Conservation (phyloP, 2,329 filamentous ascomycete genomes). For the Coniochaeta prunicola region DNA sequence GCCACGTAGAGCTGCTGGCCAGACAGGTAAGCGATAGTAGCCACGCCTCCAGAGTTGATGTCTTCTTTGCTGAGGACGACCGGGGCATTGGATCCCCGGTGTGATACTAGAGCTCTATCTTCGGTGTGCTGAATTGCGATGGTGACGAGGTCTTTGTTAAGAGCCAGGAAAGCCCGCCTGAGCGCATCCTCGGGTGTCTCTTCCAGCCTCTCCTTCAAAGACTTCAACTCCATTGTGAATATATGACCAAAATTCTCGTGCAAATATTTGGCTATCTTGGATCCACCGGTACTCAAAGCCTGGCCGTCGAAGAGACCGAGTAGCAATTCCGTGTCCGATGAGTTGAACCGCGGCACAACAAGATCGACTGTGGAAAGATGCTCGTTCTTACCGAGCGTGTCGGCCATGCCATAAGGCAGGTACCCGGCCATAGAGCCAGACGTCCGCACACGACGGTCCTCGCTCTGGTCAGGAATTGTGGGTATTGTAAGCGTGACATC, state of each 20-base stretch:
- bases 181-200: conserved; percentile 81
- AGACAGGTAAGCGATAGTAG: conserved; percentile 84
- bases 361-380: conserved; percentile 94
- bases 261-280: conserved; percentile 91
- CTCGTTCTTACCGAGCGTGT: conserved; percentile 86
- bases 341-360: conserved; percentile 86
- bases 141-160: conserved; percentile 92
- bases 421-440: conserved; percentile 89
- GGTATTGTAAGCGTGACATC: conserved; percentile 93
- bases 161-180: conserved; percentile 73
- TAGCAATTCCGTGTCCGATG: conserved; percentile 82
- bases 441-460: conserved; percentile 92
- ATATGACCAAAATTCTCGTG: conserved; percentile 91
- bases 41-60: conserved; percentile 81
- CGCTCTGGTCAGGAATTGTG: conserved; percentile 88
- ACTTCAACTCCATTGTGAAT: conserved; percentile 75
- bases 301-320: conserved; percentile 96
- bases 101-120: conserved; percentile 57
- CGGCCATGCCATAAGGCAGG: conserved; percentile 94
- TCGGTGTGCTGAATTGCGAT: conserved; percentile 75
- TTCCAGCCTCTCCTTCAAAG: conserved; percentile 54
- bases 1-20: conserved; percentile 88
- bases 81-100: conserved; percentile 60
- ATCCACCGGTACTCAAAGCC: conserved; percentile 79
- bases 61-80: conserved; percentile 84